These are phyloP conservation scores for Pluteus cervinus DNA, from an alignment of 768 basidiomycete species.

Conservation along the genomic window DNA sequence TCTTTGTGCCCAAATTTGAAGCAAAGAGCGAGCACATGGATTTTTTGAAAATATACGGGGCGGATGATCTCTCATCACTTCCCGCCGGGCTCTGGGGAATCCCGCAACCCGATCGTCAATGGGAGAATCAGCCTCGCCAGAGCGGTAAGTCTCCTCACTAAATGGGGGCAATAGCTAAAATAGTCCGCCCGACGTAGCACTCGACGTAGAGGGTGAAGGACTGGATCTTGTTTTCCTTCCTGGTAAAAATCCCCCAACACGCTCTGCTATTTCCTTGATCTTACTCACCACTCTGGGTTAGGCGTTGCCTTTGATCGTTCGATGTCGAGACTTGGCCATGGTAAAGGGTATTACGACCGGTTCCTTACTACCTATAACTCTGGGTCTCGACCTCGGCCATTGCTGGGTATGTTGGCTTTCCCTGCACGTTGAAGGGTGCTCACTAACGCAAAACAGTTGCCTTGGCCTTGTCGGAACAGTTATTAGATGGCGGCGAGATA, in stretches of 20 bases:
- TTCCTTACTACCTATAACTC: constrained; percentile 55
- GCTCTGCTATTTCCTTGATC: background rate
- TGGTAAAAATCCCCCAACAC: constrained; percentile 31
- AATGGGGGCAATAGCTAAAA: constrained; percentile 1
- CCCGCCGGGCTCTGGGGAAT: constrained; percentile 71
- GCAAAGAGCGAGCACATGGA: constrained; percentile 51
- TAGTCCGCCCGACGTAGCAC: constrained; percentile 19
- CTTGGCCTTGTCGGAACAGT: constrained; percentile 56
- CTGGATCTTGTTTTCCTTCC: constrained; percentile 67
- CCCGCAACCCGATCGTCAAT: constrained; percentile 50
- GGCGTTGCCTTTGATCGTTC: constrained; percentile 73
- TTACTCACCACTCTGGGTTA: constrained; percentile 17
- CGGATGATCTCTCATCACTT: constrained; percentile 51
- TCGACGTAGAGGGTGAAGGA: constrained; percentile 28
- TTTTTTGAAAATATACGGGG: constrained; percentile 53
- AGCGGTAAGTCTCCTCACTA: constrained; percentile 38
- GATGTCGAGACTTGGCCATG: constrained; percentile 69
- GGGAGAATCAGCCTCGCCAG: constrained; percentile 36
- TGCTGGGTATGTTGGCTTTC: constrained; percentile 44
- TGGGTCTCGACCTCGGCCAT: constrained; percentile 38
- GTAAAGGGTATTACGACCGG: constrained; percentile 79
- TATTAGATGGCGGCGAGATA: constrained; percentile 44
- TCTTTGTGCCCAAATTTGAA: constrained; percentile 67
- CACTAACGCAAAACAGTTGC: constrained; percentile 40
- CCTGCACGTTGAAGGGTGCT: constrained; percentile 7